phyloP scores from a whole-genome alignment of 2,329 filamentous ascomycete genomes.

The Talaromyces albobiverticillius region DNA sequence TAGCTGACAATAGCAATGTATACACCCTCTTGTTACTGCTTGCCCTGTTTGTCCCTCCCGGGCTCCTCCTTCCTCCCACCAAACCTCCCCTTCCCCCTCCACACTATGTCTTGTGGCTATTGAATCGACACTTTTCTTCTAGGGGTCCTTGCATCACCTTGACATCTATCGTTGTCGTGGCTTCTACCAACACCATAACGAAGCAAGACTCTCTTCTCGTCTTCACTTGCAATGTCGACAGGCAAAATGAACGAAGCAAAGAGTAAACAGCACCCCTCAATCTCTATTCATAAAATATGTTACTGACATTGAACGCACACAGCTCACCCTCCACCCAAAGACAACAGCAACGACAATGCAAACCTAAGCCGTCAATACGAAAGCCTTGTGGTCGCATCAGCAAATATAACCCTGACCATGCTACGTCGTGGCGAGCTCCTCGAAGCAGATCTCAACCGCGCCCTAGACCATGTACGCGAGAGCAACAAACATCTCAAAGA shows the following conservation, averaged over 20 bases:
- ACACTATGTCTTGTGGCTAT: neutral
- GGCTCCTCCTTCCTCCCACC: neutral
- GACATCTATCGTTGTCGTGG: neutral
- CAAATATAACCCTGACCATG: constrained; percentile 6
- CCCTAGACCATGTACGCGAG: neutral
- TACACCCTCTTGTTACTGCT: neutral
- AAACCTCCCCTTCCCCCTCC: neutral
- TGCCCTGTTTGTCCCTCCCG: neutral
- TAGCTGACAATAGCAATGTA: too few species aligned
- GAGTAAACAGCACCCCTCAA: neutral
- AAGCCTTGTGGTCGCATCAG: neutral
- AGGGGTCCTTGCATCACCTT: neutral
- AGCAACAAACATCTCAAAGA: constrained; percentile 5
- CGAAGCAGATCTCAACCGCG: constrained; percentile 1
- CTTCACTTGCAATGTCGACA: neutral
- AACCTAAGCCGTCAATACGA: neutral
- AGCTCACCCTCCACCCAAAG: neutral
- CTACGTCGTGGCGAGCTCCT: constrained; percentile 4
- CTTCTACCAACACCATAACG: neutral
- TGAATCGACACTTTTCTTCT: neutral
- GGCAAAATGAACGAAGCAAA: neutral
- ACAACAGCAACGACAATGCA: neutral
- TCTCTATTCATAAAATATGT: neutral
- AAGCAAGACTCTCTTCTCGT: neutral
- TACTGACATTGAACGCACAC: neutral